phyloP scores from a whole-genome alignment of 2,329 filamentous ascomycete genomes.

The Chalara sp. region DNA sequence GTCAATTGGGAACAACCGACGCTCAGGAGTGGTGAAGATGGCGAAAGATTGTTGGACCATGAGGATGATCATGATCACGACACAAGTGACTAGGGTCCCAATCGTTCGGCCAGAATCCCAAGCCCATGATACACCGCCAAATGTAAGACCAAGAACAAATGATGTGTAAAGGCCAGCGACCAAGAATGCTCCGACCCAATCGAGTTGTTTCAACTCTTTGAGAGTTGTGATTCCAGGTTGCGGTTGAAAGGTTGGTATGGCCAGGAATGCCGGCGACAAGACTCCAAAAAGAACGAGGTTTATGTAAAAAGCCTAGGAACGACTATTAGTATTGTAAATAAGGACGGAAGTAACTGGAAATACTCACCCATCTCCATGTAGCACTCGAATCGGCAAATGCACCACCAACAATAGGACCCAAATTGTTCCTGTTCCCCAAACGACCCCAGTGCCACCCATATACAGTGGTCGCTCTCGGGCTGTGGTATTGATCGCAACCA shows the following conservation, averaged over 20 bases:
- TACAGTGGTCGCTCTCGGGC: slow-evolving; percentile 27
- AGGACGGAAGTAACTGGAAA: slow-evolving; percentile 33
- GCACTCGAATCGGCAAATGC: slow-evolving; percentile 27
- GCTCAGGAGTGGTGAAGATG: slow-evolving; percentile 35
- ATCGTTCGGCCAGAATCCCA: slow-evolving; percentile 42
- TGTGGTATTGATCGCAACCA: slow-evolving; percentile 24
- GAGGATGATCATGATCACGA: slow-evolving; percentile 37
- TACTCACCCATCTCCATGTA: slow-evolving; percentile 26
- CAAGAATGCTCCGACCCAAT: slow-evolving; percentile 39
- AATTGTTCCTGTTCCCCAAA: slow-evolving; percentile 32
- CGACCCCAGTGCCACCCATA: slow-evolving; percentile 23
- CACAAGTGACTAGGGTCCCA: slow-evolving; percentile 40
- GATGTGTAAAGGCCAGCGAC: slow-evolving; percentile 34
- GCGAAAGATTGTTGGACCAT: slow-evolving; percentile 38
- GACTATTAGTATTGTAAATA: neutral
- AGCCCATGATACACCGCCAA: slow-evolving; percentile 41
- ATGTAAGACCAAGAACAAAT: slow-evolving; percentile 41
- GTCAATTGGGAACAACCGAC: slow-evolving; percentile 38
- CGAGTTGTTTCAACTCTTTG: slow-evolving; percentile 22
- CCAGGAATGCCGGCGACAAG: neutral
- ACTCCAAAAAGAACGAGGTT: slow-evolving; percentile 18
- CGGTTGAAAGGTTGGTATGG: slow-evolving; percentile 1
- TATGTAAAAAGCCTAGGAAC: slow-evolving; percentile 23
- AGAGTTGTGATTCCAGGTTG: slow-evolving; percentile 1
- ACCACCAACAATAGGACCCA: slow-evolving; percentile 33